Percentiles rank a stretch among this genome's conserved stretches.
These are phyloP conservation scores for Madurella mycetomatis DNA, from an alignment of 2,329 filamentous ascomycete genomes.

Conservation along the genomic window DNA sequence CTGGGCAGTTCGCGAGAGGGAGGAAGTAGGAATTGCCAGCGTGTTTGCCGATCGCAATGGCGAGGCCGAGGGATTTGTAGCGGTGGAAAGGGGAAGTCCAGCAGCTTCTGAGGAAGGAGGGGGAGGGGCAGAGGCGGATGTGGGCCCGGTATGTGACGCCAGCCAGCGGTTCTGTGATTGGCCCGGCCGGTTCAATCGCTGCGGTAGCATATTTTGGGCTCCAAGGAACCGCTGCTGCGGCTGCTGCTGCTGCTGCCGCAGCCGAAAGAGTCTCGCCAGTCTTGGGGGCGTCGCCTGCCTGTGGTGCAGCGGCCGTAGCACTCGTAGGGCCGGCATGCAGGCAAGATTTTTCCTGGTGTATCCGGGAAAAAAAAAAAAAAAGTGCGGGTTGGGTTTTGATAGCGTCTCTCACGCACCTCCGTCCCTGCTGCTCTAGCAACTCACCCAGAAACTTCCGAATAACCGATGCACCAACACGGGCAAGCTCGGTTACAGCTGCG, in stretches of 20 bases:
- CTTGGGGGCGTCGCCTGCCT: conserved; percentile 12
- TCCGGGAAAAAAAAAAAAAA: not conserved
- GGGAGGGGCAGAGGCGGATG: conserved; percentile 23
- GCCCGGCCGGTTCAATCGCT: conserved; percentile 20
- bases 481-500: not conserved
- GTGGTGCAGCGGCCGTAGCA: conserved; percentile 12
- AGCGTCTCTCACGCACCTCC: not conserved
- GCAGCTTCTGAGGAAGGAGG: conserved; percentile 21
- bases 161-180: conserved; percentile 26
- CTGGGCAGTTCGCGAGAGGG: conserved; percentile 48
- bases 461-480: not conserved
- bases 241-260: conserved; percentile 3
- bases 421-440: not conserved
- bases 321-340: conserved; percentile 22
- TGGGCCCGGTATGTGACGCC: conserved; percentile 26
- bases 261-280: conserved; percentile 3
- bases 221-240: conserved; percentile 7
- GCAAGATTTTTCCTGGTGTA: not conserved
- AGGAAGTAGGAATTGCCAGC: conserved; percentile 30
- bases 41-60: conserved; percentile 27
- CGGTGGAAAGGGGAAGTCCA: conserved; percentile 9
- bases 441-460: conserved; percentile 10
- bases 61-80: conserved; percentile 20
- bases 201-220: conserved; percentile 22
- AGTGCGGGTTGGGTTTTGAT: not conserved